phyloP scores from a whole-genome alignment of 2,329 filamentous ascomycete genomes.

The Bertia moriformis region DNA sequence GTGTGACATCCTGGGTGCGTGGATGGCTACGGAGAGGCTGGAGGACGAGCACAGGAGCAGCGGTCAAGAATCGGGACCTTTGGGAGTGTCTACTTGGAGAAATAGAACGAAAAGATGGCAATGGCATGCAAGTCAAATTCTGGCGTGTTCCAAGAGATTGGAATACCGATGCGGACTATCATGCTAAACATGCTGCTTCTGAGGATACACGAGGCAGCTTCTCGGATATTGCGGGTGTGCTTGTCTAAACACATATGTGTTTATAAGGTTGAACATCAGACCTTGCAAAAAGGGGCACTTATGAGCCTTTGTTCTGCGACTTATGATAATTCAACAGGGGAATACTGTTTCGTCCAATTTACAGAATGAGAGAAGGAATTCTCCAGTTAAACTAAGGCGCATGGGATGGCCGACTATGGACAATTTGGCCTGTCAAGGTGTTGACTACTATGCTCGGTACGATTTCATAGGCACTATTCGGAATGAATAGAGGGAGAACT shows the following conservation, averaged over 20 bases:
- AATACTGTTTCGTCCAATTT: no score
- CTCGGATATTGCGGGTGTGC: background rate
- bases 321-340: no score
- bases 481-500: no score
- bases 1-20: conserved; percentile 24
- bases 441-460: no score
- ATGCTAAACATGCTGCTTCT: background rate
- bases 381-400: no score
- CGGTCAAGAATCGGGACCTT: conserved; percentile 33
- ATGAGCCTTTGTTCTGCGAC: no score
- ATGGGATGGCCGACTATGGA: no score
- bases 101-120: conserved; percentile 13
- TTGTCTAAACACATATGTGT: background rate
- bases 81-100: conserved; percentile 32
- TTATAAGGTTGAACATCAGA: no score
- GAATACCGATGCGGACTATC: background rate
- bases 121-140: conserved; percentile 5
- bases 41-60: conserved; percentile 14
- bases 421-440: no score
- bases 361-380: no score
- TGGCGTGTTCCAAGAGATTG: background rate
- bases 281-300: no score
- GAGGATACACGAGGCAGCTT: background rate
- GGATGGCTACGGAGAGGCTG: conserved; percentile 29
- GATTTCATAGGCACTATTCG: no score